phyloP scores from a whole-genome alignment of 495 filamentous ascomycete species.

The Xylaria sp. region DNA sequence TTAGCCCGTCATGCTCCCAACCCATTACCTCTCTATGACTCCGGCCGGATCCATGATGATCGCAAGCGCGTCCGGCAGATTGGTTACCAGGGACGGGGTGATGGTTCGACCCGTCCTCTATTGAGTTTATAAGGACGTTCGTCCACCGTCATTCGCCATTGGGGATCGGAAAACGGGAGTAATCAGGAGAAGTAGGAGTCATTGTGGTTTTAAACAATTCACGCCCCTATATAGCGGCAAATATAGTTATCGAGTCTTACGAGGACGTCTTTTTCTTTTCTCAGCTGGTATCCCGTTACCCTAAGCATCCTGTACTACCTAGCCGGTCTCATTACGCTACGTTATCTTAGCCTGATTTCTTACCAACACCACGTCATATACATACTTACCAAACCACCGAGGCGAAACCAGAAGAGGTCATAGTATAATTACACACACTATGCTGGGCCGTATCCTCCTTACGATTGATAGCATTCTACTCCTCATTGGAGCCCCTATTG shows the following conservation, averaged over 20 bases:
- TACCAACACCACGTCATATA: too few relatives aligned
- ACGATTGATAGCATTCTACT: slow-evolving; percentile 52
- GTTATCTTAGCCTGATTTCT: background rate
- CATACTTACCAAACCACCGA: background rate
- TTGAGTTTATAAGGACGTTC: background rate
- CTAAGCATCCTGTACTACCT: background rate
- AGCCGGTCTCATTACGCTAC: background rate
- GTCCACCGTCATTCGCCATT: background rate
- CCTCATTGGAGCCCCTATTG: slow-evolving; percentile 49
- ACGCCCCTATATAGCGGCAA: background rate
- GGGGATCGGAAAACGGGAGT: too few relatives aligned
- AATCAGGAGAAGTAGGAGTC: too few relatives aligned
- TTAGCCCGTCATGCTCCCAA: background rate
- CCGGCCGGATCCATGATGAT: slow-evolving; percentile 9
- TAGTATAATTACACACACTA: slow-evolving; percentile 27
- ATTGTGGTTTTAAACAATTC: background rate
- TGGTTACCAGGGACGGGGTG: background rate
- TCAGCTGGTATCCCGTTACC: background rate
- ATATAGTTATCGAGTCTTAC: background rate
- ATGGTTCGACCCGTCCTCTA: background rate
- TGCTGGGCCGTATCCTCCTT: slow-evolving; percentile 54
- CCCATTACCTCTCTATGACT: background rate
- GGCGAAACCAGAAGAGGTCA: background rate
- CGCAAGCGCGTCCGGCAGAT: slow-evolving; percentile 1
- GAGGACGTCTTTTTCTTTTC: background rate